Evolutionary conservation across 2,329 filamentous ascomycete genomes (phyloP).

Genomic region (Ophiostoma himal-ulmi): DNA sequence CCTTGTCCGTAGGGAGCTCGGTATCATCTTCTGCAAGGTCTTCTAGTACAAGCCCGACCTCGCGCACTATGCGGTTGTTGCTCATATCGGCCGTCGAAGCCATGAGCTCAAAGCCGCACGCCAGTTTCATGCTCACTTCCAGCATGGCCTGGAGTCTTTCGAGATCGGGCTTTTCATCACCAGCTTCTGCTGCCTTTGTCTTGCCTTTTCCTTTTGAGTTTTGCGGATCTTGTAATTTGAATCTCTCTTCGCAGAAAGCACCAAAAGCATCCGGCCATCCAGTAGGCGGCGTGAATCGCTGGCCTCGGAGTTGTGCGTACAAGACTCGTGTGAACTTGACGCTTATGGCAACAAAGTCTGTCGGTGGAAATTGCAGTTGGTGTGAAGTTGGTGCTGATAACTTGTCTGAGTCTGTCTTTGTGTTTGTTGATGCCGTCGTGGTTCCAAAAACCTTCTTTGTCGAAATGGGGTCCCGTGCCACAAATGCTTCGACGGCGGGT

Average conservation of each 20-base stretch:
- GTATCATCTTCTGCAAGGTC: slow-evolving; percentile 63
- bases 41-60: slow-evolving; percentile 69
- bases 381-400: background rate
- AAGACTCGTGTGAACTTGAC: slow-evolving; percentile 81
- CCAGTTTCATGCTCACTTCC: slow-evolving; percentile 81
- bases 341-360: slow-evolving; percentile 73
- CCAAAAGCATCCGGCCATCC: slow-evolving; percentile 41
- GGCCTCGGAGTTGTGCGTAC: slow-evolving; percentile 83
- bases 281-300: slow-evolving; percentile 66
- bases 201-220: slow-evolving; percentile 3
- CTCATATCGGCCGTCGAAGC: slow-evolving; percentile 60
- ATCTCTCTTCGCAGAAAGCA: slow-evolving; percentile 25
- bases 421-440: background rate
- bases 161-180: slow-evolving; percentile 14
- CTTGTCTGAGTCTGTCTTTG: background rate
- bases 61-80: slow-evolving; percentile 63
- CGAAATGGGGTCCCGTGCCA: slow-evolving; percentile 75
- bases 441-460: slow-evolving; percentile 57
- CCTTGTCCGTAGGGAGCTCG: slow-evolving; percentile 61
- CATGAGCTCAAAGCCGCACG: slow-evolving; percentile 88
- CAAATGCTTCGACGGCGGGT: slow-evolving; percentile 84
- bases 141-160: slow-evolving; percentile 36
- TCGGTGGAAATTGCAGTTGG: slow-evolving; percentile 59
- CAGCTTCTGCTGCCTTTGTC: slow-evolving; percentile 21
- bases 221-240: background rate